Base-by-base conservation (phyloP, 768 basidiomycete genomes). In the Rhodocollybia butyracea region DNA sequence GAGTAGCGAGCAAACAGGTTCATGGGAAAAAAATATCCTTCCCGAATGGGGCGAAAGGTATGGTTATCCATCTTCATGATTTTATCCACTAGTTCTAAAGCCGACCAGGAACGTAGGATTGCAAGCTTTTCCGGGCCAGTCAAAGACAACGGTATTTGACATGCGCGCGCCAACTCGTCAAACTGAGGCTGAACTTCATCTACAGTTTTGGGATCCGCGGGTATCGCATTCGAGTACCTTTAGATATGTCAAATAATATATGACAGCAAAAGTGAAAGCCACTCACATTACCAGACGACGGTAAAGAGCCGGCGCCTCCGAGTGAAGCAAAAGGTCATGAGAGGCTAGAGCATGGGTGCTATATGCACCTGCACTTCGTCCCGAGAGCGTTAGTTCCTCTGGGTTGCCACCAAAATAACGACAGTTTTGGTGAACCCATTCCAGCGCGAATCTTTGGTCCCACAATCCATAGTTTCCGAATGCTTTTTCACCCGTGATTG, bases 151-250 rank as follows among this genome's bases (percentile, higher is more conserved):
- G 55, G 43, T 26, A 56, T 56, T 13, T n/a, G 13, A 27, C 31
- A 56, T 12, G 55, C 55, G 5, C 17, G 19, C 4, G 51, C 17
- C 10, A 56, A 39, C 27, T 56, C 55, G 32, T 56, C 46, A 22
- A 56, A 56, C n/a, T 56, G 55, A 17, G 55, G 55, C 19, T 56
- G 55, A 31, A 56, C 55, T 29, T 56, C 55, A 15, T 47, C 45
- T 11, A 56, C 36, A 22, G 55, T 56, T 39, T 56, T 56, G 8
- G 55, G 55, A 29, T 56, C 36, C 10, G 55, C 55, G 36, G 55
- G 55, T 5, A 56, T 56, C 15, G 55, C 55, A 46, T 56, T 56
- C 11, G 55, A 56, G 24, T 56, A 56, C 55, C 55, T 56, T 22
- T 29, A 13, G 40, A 7, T 26, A 19, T 5, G 26, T 27, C 17